Evolutionary conservation across 179 eudicot species (phyloP), one percentile per base, ranked within the genome.

Genomic region (Heliamphora pulchella): DNA sequence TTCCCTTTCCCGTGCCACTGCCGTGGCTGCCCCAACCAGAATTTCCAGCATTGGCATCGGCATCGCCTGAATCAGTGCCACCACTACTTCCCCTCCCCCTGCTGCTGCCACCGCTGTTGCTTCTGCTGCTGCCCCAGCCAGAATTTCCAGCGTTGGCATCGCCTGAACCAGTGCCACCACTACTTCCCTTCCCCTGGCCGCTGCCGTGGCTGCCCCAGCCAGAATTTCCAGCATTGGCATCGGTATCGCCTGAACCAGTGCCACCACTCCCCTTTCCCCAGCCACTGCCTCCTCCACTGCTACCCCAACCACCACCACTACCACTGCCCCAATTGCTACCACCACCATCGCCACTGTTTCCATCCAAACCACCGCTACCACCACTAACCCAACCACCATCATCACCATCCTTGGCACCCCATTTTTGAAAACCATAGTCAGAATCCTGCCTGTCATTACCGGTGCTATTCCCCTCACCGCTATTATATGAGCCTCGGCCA

Each of bases 391-490:
- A 87, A 89, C 62, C 39, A 31, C 85, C 84, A 8, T 75, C 82
- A 8, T 81, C 86, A 5, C 84, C 86, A 61, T 86, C 93, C 78
- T 85, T 89, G 8, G 93, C 86, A 74, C 89, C 86, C 87, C 91
- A 75, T 76, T 80, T 89, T 50, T 79, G 89, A 43, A 83, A 81
- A 71, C 88, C 87, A 67, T 78, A 82, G 3, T 86, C 90, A 5
- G 87, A 83, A 63, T 89, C 94, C 66, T 83, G 86, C 78, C 84
- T 67, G 74, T 87, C 88, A 48, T 84, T 75, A 44, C 71, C 80
- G 62, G 64, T n/a, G 18, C 79, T 82, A 53, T 85, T 84, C 20
- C 88, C 90, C 79, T 89, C 82, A 76, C 87, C 83, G 51, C 86
- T 78, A 59, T 85, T 76, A 66, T 83, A 76, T 0, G 90, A 85